Conservation (phyloP, 306 rosid genomes). For the Vigna trinervia region DNA sequence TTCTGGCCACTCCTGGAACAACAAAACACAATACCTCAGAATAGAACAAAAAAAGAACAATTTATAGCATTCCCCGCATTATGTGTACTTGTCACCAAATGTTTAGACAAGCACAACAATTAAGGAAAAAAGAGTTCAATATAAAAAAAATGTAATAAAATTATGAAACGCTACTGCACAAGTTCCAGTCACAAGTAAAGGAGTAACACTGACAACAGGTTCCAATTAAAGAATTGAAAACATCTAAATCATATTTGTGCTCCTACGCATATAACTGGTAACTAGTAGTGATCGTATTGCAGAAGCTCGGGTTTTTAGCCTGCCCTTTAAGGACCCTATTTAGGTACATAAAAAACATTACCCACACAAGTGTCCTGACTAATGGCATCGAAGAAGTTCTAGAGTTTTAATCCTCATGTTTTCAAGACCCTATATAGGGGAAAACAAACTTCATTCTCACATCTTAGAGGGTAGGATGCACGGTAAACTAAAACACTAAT, state of each 20-base stretch:
- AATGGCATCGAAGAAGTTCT: not conserved
- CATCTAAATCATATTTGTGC: not conserved
- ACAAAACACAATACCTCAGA: constrained; percentile 39
- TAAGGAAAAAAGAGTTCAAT: constrained; percentile 15
- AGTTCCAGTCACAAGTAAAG: not conserved
- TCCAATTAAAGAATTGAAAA: constrained; percentile 22
- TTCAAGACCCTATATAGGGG: not conserved
- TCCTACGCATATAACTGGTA: constrained; percentile 19
- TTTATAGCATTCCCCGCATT: constrained; percentile 5
- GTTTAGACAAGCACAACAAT: constrained; percentile 10
- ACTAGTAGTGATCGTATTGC: constrained; percentile 7
- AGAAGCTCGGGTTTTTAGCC: not conserved
- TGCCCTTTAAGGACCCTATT: not conserved
- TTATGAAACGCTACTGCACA: constrained; percentile 14
- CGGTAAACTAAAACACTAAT: not conserved
- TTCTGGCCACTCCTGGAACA: constrained; percentile 91
- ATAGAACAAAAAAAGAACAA: constrained; percentile 28
- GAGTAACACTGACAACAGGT: not conserved
- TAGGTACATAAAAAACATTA: not conserved
- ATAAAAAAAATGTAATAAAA: constrained; percentile 9
- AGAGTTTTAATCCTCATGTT: not conserved
- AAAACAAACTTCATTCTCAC: not conserved
- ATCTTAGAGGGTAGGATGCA: constrained; percentile 1
- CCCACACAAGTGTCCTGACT: not conserved
- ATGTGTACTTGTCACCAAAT: not conserved